Evolutionary conservation across 2,329 filamentous ascomycete species (phyloP), one percentile per base, ranked within the genome.

Genomic region (Botrytis medusae): DNA sequence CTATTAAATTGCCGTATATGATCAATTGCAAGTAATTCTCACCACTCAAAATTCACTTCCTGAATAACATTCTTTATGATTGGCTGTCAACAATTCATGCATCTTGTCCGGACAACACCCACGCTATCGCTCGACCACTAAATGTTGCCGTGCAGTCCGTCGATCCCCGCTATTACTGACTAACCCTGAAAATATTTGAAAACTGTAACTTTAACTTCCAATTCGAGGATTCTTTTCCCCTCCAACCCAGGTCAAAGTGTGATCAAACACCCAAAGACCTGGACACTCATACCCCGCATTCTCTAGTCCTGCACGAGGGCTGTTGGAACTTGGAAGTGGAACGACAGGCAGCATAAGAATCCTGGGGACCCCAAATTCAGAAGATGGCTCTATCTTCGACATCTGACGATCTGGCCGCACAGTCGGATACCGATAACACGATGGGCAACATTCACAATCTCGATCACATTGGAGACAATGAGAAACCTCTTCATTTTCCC

Each of bases 111-210:
- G n/a, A 57, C 34, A 62, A 61, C 59, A 18, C 59, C 34, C 65
- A 42, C 60, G 40, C 46, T 65, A 57, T 65, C 37, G 14, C 60
- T 64, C 60, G 44, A 72, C 67, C 67, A 61, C 29, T 46, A 37
- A 37, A 25, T 72, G 25, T 69, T 69, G 20, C 71, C 63, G n/a
- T 42, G 65, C 65, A 69, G 65, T 32, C 63, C 54, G 63, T 51
- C 54, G 29, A 48, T 69, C 71, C 71, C 71, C 71, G 63, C 71
- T 69, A 72, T 60, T 69, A 37, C 71, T 59, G 63, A 72, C 71
- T 72, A 72, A 72, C 61, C 51, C 34, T 60, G 54, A 72, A 72
- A 72, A 72, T 42, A 46, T 72, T 42, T 72, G 54, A 72, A 69
- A 69, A 40, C 10, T 12, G 40, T 37, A 57, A 57, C 65, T 32